A percentile compares a stretch with the other conserved stretches of the same genome.
phyloP scores from a whole-genome alignment of 2,329 filamentous ascomycete genomes.

The Aspergillus alliaceus region DNA sequence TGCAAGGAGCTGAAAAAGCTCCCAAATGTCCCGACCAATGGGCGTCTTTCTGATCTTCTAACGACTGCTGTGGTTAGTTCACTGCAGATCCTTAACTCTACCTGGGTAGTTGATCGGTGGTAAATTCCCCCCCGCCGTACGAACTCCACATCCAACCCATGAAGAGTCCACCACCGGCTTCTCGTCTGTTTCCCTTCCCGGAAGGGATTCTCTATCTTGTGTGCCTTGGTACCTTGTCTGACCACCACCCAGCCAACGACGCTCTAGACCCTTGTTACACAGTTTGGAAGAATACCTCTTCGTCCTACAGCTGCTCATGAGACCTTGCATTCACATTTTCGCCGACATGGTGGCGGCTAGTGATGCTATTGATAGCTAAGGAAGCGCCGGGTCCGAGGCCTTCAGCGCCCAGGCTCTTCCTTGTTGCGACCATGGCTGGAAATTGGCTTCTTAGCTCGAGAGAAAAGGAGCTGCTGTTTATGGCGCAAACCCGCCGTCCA shows the following conservation, averaged over 20 bases:
- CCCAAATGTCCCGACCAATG: background rate
- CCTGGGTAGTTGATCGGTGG: too few relatives aligned
- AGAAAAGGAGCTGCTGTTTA: background rate
- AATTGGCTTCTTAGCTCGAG: background rate
- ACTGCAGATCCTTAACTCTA: background rate
- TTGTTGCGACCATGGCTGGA: background rate
- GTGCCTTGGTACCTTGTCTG: too few relatives aligned
- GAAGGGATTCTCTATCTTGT: background rate
- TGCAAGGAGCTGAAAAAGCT: background rate
- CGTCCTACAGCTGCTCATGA: background rate
- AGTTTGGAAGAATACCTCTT: background rate
- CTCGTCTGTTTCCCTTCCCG: background rate
- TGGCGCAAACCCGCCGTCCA: background rate
- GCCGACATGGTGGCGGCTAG: background rate
- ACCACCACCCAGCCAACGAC: background rate
- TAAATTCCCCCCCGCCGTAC: background rate
- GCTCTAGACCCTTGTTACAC: background rate
- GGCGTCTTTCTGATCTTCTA: background rate
- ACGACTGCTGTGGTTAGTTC: background rate
- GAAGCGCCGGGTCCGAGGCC: background rate
- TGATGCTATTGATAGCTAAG: background rate
- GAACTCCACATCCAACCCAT: background rate
- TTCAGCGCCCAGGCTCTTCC: background rate
- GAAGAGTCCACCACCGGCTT: background rate
- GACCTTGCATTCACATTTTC: background rate